phyloP scores from a whole-genome alignment of 331 rosid species.

The Saraca asoca region DNA sequence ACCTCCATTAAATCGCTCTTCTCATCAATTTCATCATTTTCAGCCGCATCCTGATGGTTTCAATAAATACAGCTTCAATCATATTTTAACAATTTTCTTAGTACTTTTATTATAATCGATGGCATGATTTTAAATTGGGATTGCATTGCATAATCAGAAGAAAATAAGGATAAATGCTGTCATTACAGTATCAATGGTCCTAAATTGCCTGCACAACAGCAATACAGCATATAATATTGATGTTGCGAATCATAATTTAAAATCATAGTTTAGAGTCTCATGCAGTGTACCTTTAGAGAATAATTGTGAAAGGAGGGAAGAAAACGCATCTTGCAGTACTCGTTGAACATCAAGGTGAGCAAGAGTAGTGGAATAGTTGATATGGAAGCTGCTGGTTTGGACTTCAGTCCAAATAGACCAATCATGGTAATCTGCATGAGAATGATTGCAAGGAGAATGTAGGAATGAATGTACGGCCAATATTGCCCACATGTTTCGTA shows the following conservation, averaged over 20 bases:
- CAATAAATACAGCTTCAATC: neutral
- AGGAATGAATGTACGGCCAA: conserved; percentile 87
- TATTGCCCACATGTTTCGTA: conserved; percentile 85
- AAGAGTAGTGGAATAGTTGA: conserved; percentile 71
- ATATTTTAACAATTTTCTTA: neutral
- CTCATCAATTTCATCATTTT: conserved; percentile 71
- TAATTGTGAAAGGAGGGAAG: conserved; percentile 67
- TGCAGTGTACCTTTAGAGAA: conserved; percentile 72
- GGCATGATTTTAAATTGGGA: too few species aligned
- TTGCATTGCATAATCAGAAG: too few species aligned
- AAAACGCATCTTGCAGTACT: conserved; percentile 86
- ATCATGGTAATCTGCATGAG: conserved; percentile 95
- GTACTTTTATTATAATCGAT: too few species aligned
- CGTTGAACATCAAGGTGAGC: conserved; percentile 72
- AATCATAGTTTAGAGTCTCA: too few species aligned
- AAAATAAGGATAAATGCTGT: neutral
- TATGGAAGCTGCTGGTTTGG: conserved; percentile 83
- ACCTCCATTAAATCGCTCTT: conserved; percentile 49
- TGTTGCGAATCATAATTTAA: neutral
- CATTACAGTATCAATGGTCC: neutral
- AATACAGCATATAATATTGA: too few species aligned
- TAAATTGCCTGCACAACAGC: neutral
- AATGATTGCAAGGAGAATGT: conserved; percentile 66
- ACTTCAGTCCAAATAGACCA: conserved; percentile 81
- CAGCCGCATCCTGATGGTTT: conserved; percentile 62